Evolutionary conservation across 805 yeast species (phyloP).

Genomic region (Ogataea philodendri): DNA sequence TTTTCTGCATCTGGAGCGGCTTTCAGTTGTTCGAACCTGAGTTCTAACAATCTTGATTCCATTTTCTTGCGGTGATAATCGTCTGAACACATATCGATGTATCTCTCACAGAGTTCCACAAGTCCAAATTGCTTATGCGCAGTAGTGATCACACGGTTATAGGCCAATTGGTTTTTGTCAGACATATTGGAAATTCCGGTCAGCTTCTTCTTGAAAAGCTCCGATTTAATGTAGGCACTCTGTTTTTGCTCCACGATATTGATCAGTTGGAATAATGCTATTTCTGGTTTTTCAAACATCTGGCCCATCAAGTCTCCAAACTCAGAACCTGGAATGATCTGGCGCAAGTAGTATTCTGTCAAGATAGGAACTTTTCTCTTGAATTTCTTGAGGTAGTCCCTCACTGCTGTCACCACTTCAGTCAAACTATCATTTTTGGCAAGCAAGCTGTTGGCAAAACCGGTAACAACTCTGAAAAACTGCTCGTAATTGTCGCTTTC

Average conservation of each 20-base stretch:
- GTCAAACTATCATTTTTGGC: constrained; percentile 44
- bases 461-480: constrained; percentile 49
- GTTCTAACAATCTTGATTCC: constrained; percentile 61
- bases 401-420: constrained; percentile 49
- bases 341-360: constrained; percentile 47
- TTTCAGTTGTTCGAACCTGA: constrained; percentile 52
- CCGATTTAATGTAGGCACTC: constrained; percentile 38
- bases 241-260: constrained; percentile 42
- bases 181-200: constrained; percentile 45
- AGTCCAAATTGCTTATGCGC: constrained; percentile 51
- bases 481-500: constrained; percentile 37
- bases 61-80: constrained; percentile 54
- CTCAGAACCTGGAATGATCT: constrained; percentile 54
- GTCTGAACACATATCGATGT: constrained; percentile 57
- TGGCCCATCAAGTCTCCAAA: constrained; percentile 53
- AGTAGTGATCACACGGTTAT: constrained; percentile 44
- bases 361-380: constrained; percentile 30
- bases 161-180: constrained; percentile 38
- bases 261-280: constrained; percentile 44
- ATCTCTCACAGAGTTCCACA: constrained; percentile 49
- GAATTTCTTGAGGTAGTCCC: constrained; percentile 40
- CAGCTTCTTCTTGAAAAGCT: constrained; percentile 47
- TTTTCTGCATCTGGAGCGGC: constrained; percentile 49
- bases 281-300: constrained; percentile 45
- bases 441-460: constrained; percentile 41